phyloP scores from a whole-genome alignment of 2,329 filamentous ascomycete genomes.

The Gnomoniopsis smithogilvyi region DNA sequence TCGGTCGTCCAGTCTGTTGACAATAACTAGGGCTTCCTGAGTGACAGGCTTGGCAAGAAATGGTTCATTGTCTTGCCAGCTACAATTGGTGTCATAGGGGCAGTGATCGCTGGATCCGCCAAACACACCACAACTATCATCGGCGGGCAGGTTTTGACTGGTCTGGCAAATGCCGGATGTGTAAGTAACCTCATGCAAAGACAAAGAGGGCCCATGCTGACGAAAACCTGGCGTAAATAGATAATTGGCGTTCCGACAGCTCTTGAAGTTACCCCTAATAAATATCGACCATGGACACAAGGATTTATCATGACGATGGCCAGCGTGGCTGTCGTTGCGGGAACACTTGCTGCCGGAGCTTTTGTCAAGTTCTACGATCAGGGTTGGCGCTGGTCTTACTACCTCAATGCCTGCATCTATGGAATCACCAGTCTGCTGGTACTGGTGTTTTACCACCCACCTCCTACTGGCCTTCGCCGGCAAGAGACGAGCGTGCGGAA shows the following conservation, averaged over 20 bases:
- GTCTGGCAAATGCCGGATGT: slow-evolving; percentile 14
- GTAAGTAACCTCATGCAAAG: neutral
- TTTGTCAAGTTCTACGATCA: slow-evolving; percentile 13
- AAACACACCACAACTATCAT: slow-evolving; percentile 4
- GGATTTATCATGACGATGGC: slow-evolving; percentile 6
- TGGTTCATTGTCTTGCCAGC: slow-evolving; percentile 11
- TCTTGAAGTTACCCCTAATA: slow-evolving; percentile 11
- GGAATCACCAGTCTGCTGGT: slow-evolving; percentile 1
- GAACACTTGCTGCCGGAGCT: slow-evolving; percentile 7
- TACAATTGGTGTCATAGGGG: slow-evolving; percentile 5
- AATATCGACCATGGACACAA: neutral
- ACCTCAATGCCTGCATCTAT: slow-evolving; percentile 11
- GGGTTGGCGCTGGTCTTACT: slow-evolving; percentile 11
- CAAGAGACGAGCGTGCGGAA: neutral
- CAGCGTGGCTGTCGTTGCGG: slow-evolving; percentile 5
- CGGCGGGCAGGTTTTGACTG: slow-evolving; percentile 8
- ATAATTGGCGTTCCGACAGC: slow-evolving; percentile 9
- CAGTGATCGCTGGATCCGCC: slow-evolving; percentile 7
- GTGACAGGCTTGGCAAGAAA: slow-evolving; percentile 11
- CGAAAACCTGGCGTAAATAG: neutral
- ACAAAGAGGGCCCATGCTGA: neutral
- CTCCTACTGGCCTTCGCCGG: slow-evolving; percentile 9
- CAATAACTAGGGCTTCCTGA: neutral
- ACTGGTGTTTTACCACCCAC: slow-evolving; percentile 8
- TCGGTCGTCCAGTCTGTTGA: neutral